Evolutionary conservation across 1,284 basidiomycete species (phyloP).

Genomic region (Boletellus deceptivus): DNA sequence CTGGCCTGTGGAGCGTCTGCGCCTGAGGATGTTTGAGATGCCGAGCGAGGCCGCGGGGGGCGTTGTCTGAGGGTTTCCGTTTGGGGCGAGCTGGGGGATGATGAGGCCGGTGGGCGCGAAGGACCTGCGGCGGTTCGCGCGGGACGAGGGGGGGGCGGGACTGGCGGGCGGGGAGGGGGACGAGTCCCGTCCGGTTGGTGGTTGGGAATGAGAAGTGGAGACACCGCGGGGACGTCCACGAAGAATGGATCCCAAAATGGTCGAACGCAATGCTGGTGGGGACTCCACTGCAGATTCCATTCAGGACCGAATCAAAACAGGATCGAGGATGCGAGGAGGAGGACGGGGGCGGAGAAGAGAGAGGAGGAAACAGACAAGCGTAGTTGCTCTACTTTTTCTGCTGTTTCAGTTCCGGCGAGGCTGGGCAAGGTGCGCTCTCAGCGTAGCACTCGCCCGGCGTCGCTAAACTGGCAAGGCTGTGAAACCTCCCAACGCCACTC

Average conservation of each 20-base stretch:
- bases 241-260: constrained; percentile 37
- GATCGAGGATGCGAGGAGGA: not conserved
- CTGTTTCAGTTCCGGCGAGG: constrained; percentile 17
- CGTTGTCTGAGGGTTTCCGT: constrained; percentile 19
- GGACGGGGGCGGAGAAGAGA: not conserved
- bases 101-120: constrained; percentile 24
- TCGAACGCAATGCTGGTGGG: constrained; percentile 27
- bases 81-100: constrained; percentile 22
- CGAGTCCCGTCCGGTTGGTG: constrained; percentile 7
- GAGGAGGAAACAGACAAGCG: not conserved
- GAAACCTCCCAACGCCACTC: constrained; percentile 8
- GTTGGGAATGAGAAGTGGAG: constrained; percentile 24
- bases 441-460: not conserved
- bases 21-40: constrained; percentile 49
- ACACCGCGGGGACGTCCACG: constrained; percentile 32
- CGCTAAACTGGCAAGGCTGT: constrained; percentile 11
- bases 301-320: not conserved
- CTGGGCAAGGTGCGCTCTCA: constrained; percentile 5
- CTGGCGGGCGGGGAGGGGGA: constrained; percentile 24
- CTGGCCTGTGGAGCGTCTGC: constrained; percentile 48
- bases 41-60: constrained; percentile 29
- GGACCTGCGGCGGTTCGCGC: constrained; percentile 26
- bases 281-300: constrained; percentile 19
- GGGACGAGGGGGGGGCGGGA: constrained; percentile 1
- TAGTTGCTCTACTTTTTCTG: not conserved